Evolutionary conservation across 805 yeast genomes (phyloP).

Genomic region (Nakazawaea siamensis): DNA sequence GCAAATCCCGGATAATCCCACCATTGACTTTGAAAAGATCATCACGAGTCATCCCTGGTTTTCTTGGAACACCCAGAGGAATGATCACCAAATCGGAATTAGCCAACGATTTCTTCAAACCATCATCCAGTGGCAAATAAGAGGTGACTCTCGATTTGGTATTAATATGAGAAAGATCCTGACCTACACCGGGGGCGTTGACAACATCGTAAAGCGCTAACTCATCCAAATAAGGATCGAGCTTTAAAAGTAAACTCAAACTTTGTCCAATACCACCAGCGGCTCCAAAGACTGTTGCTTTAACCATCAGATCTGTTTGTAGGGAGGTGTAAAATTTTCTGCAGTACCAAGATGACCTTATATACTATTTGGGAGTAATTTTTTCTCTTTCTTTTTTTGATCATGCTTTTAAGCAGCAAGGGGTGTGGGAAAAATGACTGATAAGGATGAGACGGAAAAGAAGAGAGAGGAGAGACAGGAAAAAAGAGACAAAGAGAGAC

Average conservation of each 20-base stretch:
- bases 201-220: conserved; percentile 82
- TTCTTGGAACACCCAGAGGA: conserved; percentile 58
- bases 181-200: conserved; percentile 78
- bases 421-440: no score
- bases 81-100: conserved; percentile 42
- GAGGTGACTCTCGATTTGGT: conserved; percentile 47
- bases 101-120: conserved; percentile 31
- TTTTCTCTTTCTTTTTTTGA: no score
- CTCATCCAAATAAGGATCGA: conserved; percentile 53
- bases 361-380: no score
- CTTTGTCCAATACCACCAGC: conserved; percentile 97
- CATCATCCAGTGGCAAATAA: conserved; percentile 28
- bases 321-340: no score
- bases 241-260: conserved; percentile 69
- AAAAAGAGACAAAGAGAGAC: no score
- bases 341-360: no score
- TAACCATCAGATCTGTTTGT: no score
- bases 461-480: no score
- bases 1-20: conserved; percentile 40
- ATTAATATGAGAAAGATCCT: conserved; percentile 80
- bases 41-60: conserved; percentile 61
- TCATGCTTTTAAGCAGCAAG: no score
- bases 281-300: conserved; percentile 85
- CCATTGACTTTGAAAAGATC: conserved; percentile 54
- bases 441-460: no score